Evolutionary conservation across 2,329 filamentous ascomycete genomes (phyloP).

Genomic region (Cryphonectria carpinicola): DNA sequence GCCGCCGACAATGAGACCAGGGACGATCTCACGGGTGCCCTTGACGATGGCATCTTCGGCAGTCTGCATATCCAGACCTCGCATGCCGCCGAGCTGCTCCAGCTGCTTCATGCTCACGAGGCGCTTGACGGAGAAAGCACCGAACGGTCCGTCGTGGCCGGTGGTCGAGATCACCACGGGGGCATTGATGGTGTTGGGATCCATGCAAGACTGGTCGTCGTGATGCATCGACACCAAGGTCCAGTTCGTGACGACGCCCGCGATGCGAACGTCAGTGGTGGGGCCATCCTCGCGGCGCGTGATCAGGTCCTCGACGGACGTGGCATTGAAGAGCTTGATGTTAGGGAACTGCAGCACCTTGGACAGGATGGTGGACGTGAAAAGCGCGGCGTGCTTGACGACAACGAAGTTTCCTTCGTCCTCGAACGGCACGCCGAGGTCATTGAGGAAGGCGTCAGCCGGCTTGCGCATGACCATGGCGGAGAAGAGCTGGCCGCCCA

Average conservation of each 20-base stretch:
- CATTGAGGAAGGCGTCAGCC: slow-evolving; percentile 80
- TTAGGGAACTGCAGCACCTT: slow-evolving; percentile 85
- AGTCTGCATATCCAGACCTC: slow-evolving; percentile 87
- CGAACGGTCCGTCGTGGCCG: slow-evolving; percentile 88
- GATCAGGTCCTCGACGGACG: slow-evolving; percentile 88
- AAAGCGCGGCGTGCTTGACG: slow-evolving; percentile 91
- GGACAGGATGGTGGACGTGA: slow-evolving; percentile 85
- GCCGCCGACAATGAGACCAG: slow-evolving; percentile 87
- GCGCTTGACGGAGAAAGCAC: slow-evolving; percentile 88
- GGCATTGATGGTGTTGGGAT: slow-evolving; percentile 95
- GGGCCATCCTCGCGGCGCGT: slow-evolving; percentile 66
- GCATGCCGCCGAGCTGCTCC: slow-evolving; percentile 87
- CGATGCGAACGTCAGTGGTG: slow-evolving; percentile 66
- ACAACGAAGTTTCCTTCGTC: slow-evolving; percentile 89
- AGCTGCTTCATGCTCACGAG: slow-evolving; percentile 86
- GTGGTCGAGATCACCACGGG: slow-evolving; percentile 88
- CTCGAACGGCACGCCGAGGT: slow-evolving; percentile 83
- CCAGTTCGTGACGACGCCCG: slow-evolving; percentile 95
- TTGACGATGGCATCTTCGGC: slow-evolving; percentile 95
- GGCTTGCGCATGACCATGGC: slow-evolving; percentile 97
- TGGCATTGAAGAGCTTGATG: slow-evolving; percentile 96
- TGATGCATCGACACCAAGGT: slow-evolving; percentile 87
- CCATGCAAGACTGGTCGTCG: slow-evolving; percentile 93
- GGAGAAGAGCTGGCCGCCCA: slow-evolving; percentile 91
- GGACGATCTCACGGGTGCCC: slow-evolving; percentile 83